phyloP scores from a whole-genome alignment of 2,329 filamentous ascomycete genomes.

The Colletotrichum truncatum region DNA sequence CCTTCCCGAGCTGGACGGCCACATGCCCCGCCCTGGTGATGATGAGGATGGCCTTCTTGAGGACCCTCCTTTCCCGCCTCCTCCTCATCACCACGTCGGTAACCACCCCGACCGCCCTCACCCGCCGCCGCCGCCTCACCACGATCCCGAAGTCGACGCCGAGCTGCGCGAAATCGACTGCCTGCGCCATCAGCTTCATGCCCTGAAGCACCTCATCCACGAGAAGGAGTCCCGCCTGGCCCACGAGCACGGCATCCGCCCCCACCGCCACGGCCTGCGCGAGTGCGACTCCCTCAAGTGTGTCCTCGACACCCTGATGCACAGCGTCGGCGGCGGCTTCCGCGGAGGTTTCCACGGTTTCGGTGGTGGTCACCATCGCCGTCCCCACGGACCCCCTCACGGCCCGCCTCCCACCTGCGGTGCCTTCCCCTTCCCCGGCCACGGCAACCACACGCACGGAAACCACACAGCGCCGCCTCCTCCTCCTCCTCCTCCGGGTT shows the following conservation, averaged over 20 bases:
- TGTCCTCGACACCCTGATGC: conserved; percentile 48
- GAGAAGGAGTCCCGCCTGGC: conserved; percentile 51
- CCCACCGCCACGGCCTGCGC: conserved; percentile 33
- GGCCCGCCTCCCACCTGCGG: conserved; percentile 31
- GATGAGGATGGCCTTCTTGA: conserved; percentile 23
- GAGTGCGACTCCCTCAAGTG: conserved; percentile 54
- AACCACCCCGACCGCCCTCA: conserved; percentile 2
- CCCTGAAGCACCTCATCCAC: conserved; percentile 52
- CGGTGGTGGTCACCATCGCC: background rate
- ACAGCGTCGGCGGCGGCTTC: conserved; percentile 44
- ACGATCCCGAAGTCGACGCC: conserved; percentile 45
- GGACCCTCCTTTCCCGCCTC: conserved; percentile 28
- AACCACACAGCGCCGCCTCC: conserved; percentile 35
- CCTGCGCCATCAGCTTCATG: conserved; percentile 50
- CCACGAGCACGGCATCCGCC: conserved; percentile 42
- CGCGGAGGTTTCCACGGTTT: conserved; percentile 13
- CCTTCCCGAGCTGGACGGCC: conserved; percentile 19
- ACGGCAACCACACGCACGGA: conserved; percentile 36
- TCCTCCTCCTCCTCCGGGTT: conserved; percentile 36
- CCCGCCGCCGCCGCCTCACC: conserved; percentile 27
- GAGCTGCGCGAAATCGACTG: conserved; percentile 55
- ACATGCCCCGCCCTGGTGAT: conserved; percentile 23
- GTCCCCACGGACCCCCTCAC: background rate
- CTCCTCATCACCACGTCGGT: conserved; percentile 31
- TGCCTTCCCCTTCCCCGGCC: conserved; percentile 23